Evolutionary conservation across 116 monocot species (phyloP), one percentile per base, ranked within the genome.

Genomic region (Zostera marina): DNA sequence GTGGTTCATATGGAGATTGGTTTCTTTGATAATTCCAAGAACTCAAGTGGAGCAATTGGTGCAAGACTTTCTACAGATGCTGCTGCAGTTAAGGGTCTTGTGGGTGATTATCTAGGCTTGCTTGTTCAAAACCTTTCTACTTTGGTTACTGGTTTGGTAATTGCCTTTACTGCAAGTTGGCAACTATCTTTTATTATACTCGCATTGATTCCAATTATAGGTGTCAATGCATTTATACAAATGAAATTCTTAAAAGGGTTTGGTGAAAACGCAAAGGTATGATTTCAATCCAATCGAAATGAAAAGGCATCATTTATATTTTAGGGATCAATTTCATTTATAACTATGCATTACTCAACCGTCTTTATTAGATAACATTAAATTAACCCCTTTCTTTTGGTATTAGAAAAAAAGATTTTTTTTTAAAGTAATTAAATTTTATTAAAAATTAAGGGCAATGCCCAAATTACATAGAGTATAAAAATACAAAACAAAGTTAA

Each of bases 1-100:
- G 63, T 91, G 22, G 70, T 82, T 42, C 53, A 80, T 65, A 74
- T 75, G 58, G 85, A 91, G 47, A 69, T 82, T 13, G 68, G 75
- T 8, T 91, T 79, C 79, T 91, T 85, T 59, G 91, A 91, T 60
- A 63, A 75, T 22, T 63, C 71, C 7, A 8, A 32, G 12, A 91
- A 91, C 62, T 77, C 82, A 1, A 83, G 88, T 64, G 70, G 66
- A 25, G 66, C 54, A 1, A 56, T 69, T 47, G 68, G 69, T 0
- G 65, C 69, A 8, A 39, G 60, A 48, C 65, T 74, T 9, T 64
- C 69, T 15, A 44, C 57, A 46, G 69, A 74, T 57, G 69, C 70
- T 6, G 26, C 63, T 8, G 26, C 32, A 21, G 58, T 68, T 38
- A 57, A 68, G 44, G 22, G 68, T 24, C 63, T 74, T 58, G 74